phyloP scores from a whole-genome alignment of 176 grass and related monocot genomes.

The Puya raimondii region DNA sequence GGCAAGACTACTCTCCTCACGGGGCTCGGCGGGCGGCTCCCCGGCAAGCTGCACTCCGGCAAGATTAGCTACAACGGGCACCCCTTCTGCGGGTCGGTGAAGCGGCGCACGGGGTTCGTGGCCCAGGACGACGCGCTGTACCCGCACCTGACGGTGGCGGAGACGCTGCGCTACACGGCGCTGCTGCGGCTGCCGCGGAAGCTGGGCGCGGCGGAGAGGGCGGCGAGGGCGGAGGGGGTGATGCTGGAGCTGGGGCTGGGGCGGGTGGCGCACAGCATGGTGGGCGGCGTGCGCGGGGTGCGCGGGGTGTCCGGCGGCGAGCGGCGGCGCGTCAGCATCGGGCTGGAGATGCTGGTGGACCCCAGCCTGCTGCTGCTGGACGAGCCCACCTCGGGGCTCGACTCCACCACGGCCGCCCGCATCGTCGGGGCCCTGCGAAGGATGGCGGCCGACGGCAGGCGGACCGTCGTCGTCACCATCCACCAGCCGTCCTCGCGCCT shows the following conservation, averaged over 20 bases:
- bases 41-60: constrained; percentile 41
- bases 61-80: constrained; percentile 88
- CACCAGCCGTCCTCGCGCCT: constrained; percentile 92
- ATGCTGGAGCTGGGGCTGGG: constrained; percentile 59
- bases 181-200: constrained; percentile 59
- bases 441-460: constrained; percentile 43
- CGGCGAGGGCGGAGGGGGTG: constrained; percentile 55
- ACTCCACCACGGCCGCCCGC: constrained; percentile 73
- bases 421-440: constrained; percentile 59
- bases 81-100: constrained; percentile 62
- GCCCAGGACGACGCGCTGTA: constrained; percentile 91
- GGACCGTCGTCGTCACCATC: constrained; percentile 84
- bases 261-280: constrained; percentile 60
- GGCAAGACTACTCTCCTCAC: constrained; percentile 97
- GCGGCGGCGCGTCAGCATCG: constrained; percentile 90
- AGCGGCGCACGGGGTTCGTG: constrained; percentile 80
- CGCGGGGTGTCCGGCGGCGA: constrained; percentile 86
- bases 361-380: constrained; percentile 87
- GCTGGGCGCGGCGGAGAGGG: constrained; percentile 43
- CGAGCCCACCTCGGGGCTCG: constrained; percentile 88
- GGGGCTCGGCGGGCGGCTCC: constrained; percentile 56
- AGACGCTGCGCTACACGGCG: constrained; percentile 93
- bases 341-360: constrained; percentile 86
- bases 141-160: constrained; percentile 76
- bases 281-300: constrained; percentile 80